Evolutionary conservation across 2,329 filamentous ascomycete species (phyloP).

Genomic region (Diaporthe ilicicola): DNA sequence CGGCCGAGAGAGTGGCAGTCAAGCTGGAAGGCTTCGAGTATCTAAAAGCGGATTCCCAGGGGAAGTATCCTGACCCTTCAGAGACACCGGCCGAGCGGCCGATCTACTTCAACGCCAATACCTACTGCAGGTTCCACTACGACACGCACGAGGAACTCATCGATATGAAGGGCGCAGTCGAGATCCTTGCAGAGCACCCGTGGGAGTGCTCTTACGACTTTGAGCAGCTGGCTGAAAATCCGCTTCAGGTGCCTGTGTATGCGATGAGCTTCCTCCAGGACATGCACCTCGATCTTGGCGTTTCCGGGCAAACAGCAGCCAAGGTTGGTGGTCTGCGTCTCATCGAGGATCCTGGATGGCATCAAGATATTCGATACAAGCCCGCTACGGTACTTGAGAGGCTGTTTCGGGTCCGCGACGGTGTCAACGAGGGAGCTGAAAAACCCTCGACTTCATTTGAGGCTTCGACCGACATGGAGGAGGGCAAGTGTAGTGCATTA

Average conservation of each 20-base stretch:
- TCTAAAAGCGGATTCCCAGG: conserved; percentile 42
- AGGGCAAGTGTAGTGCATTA: background rate
- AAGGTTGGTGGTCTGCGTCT: conserved; percentile 20
- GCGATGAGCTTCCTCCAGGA: conserved; percentile 12
- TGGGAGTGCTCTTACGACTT: conserved; percentile 26
- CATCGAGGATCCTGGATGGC: conserved; percentile 10
- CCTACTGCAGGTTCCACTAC: conserved; percentile 75
- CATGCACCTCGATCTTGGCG: conserved; percentile 15
- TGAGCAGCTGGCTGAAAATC: conserved; percentile 8
- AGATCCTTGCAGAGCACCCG: conserved; percentile 51
- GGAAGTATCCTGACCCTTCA: conserved; percentile 35
- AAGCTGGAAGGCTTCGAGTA: conserved; percentile 40
- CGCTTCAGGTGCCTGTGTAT: conserved; percentile 11
- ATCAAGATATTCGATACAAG: conserved; percentile 21
- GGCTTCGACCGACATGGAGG: background rate
- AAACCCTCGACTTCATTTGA: background rate
- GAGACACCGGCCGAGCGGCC: conserved; percentile 42
- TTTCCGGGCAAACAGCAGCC: background rate
- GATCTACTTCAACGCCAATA: conserved; percentile 76
- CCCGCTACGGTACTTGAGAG: conserved; percentile 9
- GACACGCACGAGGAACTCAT: conserved; percentile 68
- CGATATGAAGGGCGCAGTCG: conserved; percentile 62
- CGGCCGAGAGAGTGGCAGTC: conserved; percentile 60
- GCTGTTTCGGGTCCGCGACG: background rate
- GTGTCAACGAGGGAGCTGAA: background rate